phyloP scores from a whole-genome alignment of 2,329 filamentous ascomycete genomes.

The Exserohilum rostratum region DNA sequence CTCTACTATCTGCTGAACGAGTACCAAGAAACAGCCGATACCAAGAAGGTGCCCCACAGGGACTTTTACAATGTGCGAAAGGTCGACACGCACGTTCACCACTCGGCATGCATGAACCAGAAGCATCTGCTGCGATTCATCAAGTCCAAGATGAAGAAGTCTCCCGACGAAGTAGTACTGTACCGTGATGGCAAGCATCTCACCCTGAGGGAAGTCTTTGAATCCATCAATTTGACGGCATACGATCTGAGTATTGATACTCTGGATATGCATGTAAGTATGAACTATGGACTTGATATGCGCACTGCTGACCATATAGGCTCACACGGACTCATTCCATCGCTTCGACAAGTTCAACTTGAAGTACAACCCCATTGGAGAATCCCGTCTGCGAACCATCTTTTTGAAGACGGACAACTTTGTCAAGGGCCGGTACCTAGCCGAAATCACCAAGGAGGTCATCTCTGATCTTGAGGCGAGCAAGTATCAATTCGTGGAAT shows the following conservation, averaged over 20 bases:
- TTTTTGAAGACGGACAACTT: slow-evolving; percentile 99
- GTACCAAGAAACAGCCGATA: slow-evolving; percentile 97
- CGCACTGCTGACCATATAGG: slow-evolving; percentile 56
- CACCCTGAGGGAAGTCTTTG: slow-evolving; percentile 90
- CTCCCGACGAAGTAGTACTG: slow-evolving; percentile 88
- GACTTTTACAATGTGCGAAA: slow-evolving; percentile 99
- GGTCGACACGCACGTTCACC: slow-evolving; percentile 98
- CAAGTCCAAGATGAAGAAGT: slow-evolving; percentile 99
- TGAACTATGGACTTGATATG: neutral
- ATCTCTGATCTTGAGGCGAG: slow-evolving; percentile 96
- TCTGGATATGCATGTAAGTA: slow-evolving; percentile 91
- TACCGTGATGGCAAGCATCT: slow-evolving; percentile 91
- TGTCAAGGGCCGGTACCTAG: slow-evolving; percentile 92
- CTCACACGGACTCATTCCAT: slow-evolving; percentile 97
- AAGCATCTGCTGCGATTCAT: slow-evolving; percentile 98
- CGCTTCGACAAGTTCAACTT: slow-evolving; percentile 99
- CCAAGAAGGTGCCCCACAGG: slow-evolving; percentile 94
- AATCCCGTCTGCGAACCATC: slow-evolving; percentile 94
- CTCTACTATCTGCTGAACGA: slow-evolving; percentile 92
- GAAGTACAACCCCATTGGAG: slow-evolving; percentile 97
- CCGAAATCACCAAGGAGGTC: slow-evolving; percentile 97
- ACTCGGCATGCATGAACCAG: slow-evolving; percentile 99
- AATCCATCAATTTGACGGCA: slow-evolving; percentile 95
- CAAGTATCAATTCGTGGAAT: slow-evolving; percentile 99
- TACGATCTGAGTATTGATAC: slow-evolving; percentile 99